phyloP scores from a whole-genome alignment of 2,329 filamentous ascomycete species.

The Aspergillus quadricinctus region DNA sequence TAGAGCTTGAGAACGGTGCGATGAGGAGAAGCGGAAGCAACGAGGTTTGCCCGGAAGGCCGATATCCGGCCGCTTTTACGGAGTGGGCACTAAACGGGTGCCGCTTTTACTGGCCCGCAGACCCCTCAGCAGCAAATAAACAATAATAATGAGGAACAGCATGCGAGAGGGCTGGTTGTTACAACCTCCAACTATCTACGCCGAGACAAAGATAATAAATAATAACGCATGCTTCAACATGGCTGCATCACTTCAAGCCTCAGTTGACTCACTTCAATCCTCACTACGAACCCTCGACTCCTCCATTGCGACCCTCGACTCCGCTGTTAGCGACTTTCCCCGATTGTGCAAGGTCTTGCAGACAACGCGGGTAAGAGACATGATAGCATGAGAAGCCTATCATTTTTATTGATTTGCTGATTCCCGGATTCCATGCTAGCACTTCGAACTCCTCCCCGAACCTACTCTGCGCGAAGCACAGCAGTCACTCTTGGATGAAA shows the following conservation, averaged over 20 bases:
- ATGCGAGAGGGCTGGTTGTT: conserved; percentile 5
- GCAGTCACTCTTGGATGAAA: conserved; percentile 77
- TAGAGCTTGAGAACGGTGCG: conserved; percentile 25
- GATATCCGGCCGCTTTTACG: conserved; percentile 23
- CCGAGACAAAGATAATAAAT: conserved; percentile 1
- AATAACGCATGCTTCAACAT: conserved; percentile 18
- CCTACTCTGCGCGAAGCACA: conserved; percentile 77
- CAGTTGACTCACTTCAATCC: conserved; percentile 57
- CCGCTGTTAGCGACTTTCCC: conserved; percentile 60
- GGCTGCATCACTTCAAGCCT: conserved; percentile 52
- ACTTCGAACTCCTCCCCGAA: conserved; percentile 90
- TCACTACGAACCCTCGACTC: conserved; percentile 60
- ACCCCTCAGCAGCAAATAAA: conserved; percentile 20
- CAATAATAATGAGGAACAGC: conserved; percentile 19
- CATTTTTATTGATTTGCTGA: background rate
- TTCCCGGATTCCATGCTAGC: conserved; percentile 46
- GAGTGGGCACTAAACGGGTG: conserved; percentile 9
- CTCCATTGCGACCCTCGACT: conserved; percentile 59
- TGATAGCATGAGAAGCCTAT: background rate
- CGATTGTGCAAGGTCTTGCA: conserved; percentile 60
- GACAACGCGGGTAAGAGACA: conserved; percentile 52
- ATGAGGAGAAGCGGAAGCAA: conserved; percentile 32
- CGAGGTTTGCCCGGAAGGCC: conserved; percentile 36
- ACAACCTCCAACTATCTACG: background rate
- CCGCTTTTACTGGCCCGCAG: conserved; percentile 28